Base-by-base conservation (phyloP, 768 basidiomycete species). In the Melanogaster broomeanus region DNA sequence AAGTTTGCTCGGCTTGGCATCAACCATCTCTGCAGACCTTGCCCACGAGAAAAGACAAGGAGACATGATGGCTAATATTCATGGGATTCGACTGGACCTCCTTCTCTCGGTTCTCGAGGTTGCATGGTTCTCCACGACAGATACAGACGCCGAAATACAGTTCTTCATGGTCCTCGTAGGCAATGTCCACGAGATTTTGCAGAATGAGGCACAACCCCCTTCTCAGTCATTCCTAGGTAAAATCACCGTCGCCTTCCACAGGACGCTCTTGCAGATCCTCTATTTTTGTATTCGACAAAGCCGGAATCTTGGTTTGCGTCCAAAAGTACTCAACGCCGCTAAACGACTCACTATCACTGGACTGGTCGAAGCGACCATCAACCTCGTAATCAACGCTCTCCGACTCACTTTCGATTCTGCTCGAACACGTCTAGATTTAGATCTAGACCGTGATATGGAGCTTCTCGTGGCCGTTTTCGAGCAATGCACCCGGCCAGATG, bases 31-130 rank as follows among this genome's bases (percentile, higher is more conserved):
- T 4, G 79, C 74, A 21, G 79, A 78, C 40, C 80, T 93, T 25
- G 80, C 88, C 0, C 66, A 66, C 18, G 94, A 95, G 69, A 75
- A 69, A 34, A 80, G 92, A 30, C 76, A 74, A 5, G 94, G 94
- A 0, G 87, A 93, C 51, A 88, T 94, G 80, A 89, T 94, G 83
- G 77, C 87, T 0, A 79, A 81, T 1, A 84, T 94, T 15, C 93
- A 98, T 56, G 79, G 82, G 2, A 81, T 87, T 21, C 78, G 92
- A 28, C 71, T 98, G 21, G 78, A 81, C 4, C 75, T 96, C 2
- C 74, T 97, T 2, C 76, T 93, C 21, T 79, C 86, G 0, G 66
- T 95, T 44, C 74, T 93, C n/a, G 90, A 97, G 58, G 77, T 88
- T 4, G 83, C 82, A 0, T 89, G 91, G 84, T 90, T 89, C 63